Base-by-base conservation (phyloP, 164 flowering plant species). In the Umbilicus rupestris region DNA sequence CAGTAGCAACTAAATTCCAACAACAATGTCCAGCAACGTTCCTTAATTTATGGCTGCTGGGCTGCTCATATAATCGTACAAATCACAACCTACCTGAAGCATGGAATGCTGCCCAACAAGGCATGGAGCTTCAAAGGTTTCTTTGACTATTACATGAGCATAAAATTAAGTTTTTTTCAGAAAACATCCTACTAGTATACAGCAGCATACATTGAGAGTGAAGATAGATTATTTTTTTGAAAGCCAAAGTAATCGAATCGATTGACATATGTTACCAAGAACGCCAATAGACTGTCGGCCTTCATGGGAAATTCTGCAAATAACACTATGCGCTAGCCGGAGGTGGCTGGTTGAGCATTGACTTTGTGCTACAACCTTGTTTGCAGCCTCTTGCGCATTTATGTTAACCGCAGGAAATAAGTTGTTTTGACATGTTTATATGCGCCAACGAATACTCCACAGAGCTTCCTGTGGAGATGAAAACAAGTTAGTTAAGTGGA, bases 371-470 rank as follows among this genome's bases (percentile, higher is more conserved):
- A 41, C 44, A 41, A 12, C 31, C 60, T 55, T 55, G 31, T 55
- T 28, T 28, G 44, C 33, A 28, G 60, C 60, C 0, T 28, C 17
- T 28, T 28, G 60, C 15, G 33, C 35, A 55, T 28, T 30, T 55
- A 12, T 26, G 19, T 5, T 55, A 55, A 1, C 60, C 19, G 33
- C 60, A 55, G 60, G 22, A n/a, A 55, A 55, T 28, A 55, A 55
- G 60, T 55, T 55, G 60, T 55, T 55, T 55, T 55, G 60, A 55
- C 60, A 55, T 55, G 60, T 55, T 55, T 55, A 19, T 28, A 12
- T 26, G 60, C 60, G 14, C 60, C 60, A 28, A 28, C 19, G 60
- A 55, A 28, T 28, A 29, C 60, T 55, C 60, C 19, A 55, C 2
- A 26, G n/a, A 55, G 17, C 16, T 28, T 55, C 31, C 60, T 55